phyloP scores from a whole-genome alignment of 1,284 basidiomycete species.

The Cryptococcus wingfieldii region DNA sequence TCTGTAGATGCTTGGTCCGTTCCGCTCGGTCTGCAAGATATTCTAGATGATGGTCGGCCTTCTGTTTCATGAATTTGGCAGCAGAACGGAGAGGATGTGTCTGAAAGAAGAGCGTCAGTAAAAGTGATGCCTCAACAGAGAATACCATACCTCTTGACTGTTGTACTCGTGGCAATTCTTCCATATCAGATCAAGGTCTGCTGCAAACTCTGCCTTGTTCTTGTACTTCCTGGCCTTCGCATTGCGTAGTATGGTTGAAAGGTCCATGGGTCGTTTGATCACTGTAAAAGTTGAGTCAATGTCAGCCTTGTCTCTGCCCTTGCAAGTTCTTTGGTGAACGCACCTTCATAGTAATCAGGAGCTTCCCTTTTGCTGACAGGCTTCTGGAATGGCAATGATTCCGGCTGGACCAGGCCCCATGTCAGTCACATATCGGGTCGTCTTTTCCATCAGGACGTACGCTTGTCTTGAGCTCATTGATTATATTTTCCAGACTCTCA shows the following conservation, averaged over 20 bases:
- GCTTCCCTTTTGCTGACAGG: slow-evolving; percentile 81
- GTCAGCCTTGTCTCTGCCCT: neutral
- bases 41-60: slow-evolving; percentile 75
- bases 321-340: slow-evolving; percentile 13
- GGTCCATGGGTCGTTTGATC: slow-evolving; percentile 88
- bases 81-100: slow-evolving; percentile 76
- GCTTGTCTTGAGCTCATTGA: slow-evolving; percentile 74
- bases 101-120: slow-evolving; percentile 32
- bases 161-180: slow-evolving; percentile 93
- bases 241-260: slow-evolving; percentile 86
- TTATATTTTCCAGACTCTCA: slow-evolving; percentile 80
- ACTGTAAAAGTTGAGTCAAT: slow-evolving; percentile 54
- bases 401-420: slow-evolving; percentile 56
- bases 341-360: slow-evolving; percentile 84
- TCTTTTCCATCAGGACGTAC: slow-evolving; percentile 52
- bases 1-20: slow-evolving; percentile 53
- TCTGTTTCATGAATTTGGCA: slow-evolving; percentile 65
- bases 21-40: slow-evolving; percentile 86
- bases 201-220: slow-evolving; percentile 85
- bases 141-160: slow-evolving; percentile 63
- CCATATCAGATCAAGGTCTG: slow-evolving; percentile 95
- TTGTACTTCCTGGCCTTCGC: slow-evolving; percentile 88
- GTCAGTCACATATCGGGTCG: neutral
- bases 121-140: neutral
- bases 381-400: slow-evolving; percentile 82